Evolutionary conservation across 441 rosid genomes (phyloP).

Genomic region (Populus trichocarpa): DNA sequence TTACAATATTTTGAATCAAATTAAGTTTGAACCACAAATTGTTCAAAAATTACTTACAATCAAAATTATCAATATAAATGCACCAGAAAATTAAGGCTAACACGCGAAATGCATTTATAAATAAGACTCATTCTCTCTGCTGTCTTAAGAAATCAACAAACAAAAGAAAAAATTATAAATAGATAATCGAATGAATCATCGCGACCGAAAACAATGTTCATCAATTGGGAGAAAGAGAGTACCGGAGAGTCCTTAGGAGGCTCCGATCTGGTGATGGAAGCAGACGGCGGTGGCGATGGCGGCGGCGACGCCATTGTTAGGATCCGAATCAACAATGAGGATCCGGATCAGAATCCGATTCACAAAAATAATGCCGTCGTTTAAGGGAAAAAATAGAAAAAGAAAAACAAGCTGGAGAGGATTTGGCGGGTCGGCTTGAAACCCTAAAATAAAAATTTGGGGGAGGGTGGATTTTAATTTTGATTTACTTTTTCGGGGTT

Average conservation of each 20-base stretch:
- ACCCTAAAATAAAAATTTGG: slow-evolving; percentile 47
- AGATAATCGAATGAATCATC: not conserved
- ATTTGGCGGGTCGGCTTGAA: slow-evolving; percentile 71
- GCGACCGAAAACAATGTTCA: not conserved
- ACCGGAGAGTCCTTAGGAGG: slow-evolving; percentile 53
- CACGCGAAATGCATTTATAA: not conserved
- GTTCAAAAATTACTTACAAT: not conserved
- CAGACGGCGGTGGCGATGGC: slow-evolving; percentile 40
- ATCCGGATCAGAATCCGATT: slow-evolving; percentile 42
- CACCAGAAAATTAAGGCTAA: not conserved
- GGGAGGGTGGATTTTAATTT: not conserved
- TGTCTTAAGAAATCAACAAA: not conserved
- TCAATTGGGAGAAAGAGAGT: slow-evolving; percentile 16
- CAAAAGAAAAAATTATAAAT: slow-evolving; percentile 4
- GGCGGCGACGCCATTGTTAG: slow-evolving; percentile 65
- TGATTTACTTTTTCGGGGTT: not conserved
- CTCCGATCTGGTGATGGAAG: slow-evolving; percentile 71
- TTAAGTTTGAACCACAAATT: not conserved
- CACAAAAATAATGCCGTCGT: slow-evolving; percentile 35
- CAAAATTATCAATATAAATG: not conserved
- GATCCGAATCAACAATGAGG: slow-evolving; percentile 30
- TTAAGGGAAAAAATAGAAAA: not conserved
- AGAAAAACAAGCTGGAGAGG: not conserved
- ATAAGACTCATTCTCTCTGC: not conserved
- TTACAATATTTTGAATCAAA: not conserved